Evolutionary conservation across 2,329 filamentous ascomycete species (phyloP).

Genomic region (Botrytis aclada): DNA sequence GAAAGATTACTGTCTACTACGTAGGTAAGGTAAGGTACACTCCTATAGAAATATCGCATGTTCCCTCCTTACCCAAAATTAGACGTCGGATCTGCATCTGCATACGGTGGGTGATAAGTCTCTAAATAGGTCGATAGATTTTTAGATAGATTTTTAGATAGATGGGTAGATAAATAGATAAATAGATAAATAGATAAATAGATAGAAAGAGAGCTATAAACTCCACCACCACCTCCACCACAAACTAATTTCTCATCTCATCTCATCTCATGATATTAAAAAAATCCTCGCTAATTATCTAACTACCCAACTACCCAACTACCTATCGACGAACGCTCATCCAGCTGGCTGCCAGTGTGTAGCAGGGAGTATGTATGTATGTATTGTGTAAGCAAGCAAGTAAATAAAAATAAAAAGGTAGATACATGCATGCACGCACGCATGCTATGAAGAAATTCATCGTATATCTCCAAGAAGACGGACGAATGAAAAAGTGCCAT

Average conservation of each 20-base stretch:
- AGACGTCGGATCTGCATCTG: too few species aligned
- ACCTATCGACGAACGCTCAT: not conserved
- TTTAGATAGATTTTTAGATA: too few species aligned
- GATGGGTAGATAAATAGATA: too few species aligned
- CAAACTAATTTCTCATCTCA: not conserved
- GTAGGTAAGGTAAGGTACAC: too few species aligned
- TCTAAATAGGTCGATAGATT: too few species aligned
- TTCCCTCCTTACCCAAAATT: too few species aligned
- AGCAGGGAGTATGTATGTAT: not conserved
- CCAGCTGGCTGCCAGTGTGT: not conserved
- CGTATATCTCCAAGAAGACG: not conserved
- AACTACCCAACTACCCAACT: not conserved
- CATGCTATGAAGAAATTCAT: not conserved
- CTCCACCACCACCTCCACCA: not conserved
- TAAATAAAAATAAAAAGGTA: not conserved
- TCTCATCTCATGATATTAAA: not conserved
- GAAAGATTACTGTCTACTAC: too few species aligned
- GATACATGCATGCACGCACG: not conserved
- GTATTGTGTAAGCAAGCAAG: not conserved
- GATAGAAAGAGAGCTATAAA: too few species aligned
- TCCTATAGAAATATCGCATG: too few species aligned
- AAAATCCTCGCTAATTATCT: not conserved
- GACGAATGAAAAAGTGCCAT: not conserved
- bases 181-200: too few species aligned
- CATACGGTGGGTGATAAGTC: too few species aligned